These are phyloP conservation scores for Nematocida displodere DNA, from an alignment of 371 early-diverging fungal species.

Conservation along the genomic window DNA sequence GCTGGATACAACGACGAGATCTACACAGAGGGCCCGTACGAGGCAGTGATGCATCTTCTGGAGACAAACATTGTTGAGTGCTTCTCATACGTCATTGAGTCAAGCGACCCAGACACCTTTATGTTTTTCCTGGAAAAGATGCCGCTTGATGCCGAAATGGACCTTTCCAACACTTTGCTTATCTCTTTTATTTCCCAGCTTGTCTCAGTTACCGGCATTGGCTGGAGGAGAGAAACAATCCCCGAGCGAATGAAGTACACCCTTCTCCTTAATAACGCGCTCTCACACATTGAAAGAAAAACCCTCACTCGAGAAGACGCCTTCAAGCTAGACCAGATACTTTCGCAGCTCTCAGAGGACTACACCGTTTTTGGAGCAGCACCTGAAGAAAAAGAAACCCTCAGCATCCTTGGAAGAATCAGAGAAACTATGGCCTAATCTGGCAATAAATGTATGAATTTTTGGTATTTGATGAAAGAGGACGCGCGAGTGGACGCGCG, in stretches of 20 bases:
- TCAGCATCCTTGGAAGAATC: not conserved
- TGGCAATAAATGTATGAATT: not conserved
- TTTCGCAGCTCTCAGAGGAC: not conserved
- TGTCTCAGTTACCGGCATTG: not conserved
- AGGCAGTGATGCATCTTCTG: constrained; percentile 37
- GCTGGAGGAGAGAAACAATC: not conserved
- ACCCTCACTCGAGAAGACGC: not conserved
- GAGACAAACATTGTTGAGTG: constrained; percentile 47
- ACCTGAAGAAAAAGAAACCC: constrained; percentile 14
- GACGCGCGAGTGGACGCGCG: not conserved
- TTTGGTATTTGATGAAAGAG: not conserved
- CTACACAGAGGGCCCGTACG: constrained; percentile 12
- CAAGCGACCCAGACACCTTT: constrained; percentile 34
- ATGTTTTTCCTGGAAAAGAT: constrained; percentile 42
- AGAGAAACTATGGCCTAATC: not conserved
- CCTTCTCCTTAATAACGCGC: constrained; percentile 28
- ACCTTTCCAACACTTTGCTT: constrained; percentile 8
- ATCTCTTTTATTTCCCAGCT: constrained; percentile 31
- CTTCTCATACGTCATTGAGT: constrained; percentile 18
- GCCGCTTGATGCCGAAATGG: constrained; percentile 45
- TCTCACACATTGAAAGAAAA: constrained; percentile 13
- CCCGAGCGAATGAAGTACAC: constrained; percentile 17
- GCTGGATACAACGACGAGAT: constrained; percentile 5
- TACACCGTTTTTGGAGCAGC: constrained; percentile 1
- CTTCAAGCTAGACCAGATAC: not conserved